Percentiles rank a stretch among this genome's conserved stretches.
These are phyloP conservation scores for Ophiobolus disseminans DNA, from an alignment of 2,329 filamentous ascomycete genomes.

Conservation along the genomic window DNA sequence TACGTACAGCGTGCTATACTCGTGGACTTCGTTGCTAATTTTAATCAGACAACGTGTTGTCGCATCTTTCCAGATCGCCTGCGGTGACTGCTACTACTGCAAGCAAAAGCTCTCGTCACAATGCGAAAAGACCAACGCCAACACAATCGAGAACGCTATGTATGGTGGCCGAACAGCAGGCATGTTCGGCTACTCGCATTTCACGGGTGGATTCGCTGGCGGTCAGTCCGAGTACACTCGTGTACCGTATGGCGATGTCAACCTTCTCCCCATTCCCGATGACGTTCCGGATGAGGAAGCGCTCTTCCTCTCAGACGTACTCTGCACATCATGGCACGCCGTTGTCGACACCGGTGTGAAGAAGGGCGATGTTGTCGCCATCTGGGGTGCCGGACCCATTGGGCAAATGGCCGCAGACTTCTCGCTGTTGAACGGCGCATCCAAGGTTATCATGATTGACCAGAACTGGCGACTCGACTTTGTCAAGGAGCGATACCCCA, in stretches of 20 bases:
- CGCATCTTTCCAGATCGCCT: conserved; percentile 84
- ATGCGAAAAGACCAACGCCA: conserved; percentile 81
- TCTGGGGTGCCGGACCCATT: conserved; percentile 88
- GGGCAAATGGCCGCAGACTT: conserved; percentile 78
- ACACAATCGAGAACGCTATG: conserved; percentile 73
- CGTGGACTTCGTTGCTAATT: conserved; percentile 24
- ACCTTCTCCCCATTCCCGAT: conserved; percentile 79
- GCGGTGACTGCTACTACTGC: conserved; percentile 75
- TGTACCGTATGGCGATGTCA: conserved; percentile 80
- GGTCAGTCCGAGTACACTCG: conserved; percentile 88
- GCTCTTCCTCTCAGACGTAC: conserved; percentile 80
- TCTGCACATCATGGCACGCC: conserved; percentile 79
- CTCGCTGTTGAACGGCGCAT: conserved; percentile 74
- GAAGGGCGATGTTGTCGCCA: conserved; percentile 76
- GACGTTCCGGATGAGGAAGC: conserved; percentile 84
- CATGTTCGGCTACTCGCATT: conserved; percentile 67
- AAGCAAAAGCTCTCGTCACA: conserved; percentile 78
- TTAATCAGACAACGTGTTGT: conserved; percentile 68
- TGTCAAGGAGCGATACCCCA: conserved; percentile 68
- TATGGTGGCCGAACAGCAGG: conserved; percentile 80
- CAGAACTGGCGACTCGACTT: conserved; percentile 74
- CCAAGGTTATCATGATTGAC: conserved; percentile 80
- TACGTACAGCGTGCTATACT: conserved; percentile 20
- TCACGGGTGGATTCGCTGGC: conserved; percentile 86
- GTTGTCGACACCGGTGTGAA: conserved; percentile 86